Evolutionary conservation across 208 protist genomes (phyloP).

Genomic region (Polymyxa betae): DNA sequence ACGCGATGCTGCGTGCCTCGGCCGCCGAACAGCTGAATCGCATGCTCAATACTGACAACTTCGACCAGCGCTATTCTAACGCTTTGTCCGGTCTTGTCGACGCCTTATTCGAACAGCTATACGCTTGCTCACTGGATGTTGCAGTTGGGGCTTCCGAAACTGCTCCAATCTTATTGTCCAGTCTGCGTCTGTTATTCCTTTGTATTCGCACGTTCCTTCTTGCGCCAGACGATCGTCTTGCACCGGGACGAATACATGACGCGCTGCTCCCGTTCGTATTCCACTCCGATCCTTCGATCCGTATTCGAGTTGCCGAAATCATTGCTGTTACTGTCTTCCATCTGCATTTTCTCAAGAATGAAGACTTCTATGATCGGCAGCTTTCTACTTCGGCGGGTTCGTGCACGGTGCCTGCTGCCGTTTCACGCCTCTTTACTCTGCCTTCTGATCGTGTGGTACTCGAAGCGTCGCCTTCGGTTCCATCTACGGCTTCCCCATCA

Average conservation of each 20-base stretch:
- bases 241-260: background rate
- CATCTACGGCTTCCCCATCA: background rate
- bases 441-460: background rate
- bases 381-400: background rate
- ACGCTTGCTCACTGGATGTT: background rate
- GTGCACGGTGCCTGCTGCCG: background rate
- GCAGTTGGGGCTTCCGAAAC: background rate
- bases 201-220: background rate
- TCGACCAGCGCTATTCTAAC: background rate
- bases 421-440: background rate
- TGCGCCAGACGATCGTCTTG: background rate
- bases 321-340: background rate
- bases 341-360: background rate
- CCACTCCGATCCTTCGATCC: background rate
- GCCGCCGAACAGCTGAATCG: background rate
- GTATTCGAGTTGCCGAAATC: background rate
- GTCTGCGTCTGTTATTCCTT: background rate
- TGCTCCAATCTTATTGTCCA: background rate
- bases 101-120: background rate
- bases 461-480: background rate
- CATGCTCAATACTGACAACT: background rate
- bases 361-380: too few species aligned
- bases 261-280: background rate
- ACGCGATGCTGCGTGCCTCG: background rate
- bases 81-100: background rate